These are phyloP conservation scores for Penicillium concentricum DNA, from an alignment of 2,329 filamentous ascomycete species.

Conservation along the genomic window DNA sequence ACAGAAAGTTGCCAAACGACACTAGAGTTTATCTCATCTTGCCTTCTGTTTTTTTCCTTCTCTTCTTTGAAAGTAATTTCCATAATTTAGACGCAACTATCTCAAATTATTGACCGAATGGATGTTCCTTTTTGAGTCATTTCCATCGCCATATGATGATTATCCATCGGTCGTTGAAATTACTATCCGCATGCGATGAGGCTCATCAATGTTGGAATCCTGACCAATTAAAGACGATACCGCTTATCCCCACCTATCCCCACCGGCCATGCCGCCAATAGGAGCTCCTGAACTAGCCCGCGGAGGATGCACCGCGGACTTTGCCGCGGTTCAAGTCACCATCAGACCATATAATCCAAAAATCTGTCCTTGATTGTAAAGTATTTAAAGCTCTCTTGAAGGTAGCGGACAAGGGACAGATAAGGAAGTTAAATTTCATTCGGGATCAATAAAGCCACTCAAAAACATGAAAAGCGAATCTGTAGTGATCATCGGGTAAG, in stretches of 20 bases:
- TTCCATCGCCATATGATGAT: not conserved
- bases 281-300: not conserved
- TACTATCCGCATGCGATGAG: not conserved
- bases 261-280: not conserved
- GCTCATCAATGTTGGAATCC: not conserved
- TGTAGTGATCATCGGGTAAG: slow-evolving; percentile 3
- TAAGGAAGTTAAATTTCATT: not conserved
- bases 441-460: not conserved
- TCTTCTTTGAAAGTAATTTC: not conserved
- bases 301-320: not conserved
- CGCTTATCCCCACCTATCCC: not conserved
- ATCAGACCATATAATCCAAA: not conserved
- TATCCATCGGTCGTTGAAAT: not conserved
- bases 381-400: not conserved
- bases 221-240: not conserved
- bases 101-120: not conserved
- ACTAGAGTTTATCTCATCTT: not conserved
- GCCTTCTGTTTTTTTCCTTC: not conserved
- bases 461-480: slow-evolving; percentile 3
- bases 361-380: not conserved
- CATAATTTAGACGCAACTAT: not conserved
- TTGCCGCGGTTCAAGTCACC: not conserved
- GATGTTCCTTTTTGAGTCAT: not conserved
- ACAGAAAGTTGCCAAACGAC: not conserved
- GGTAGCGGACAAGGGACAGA: not conserved